Evolutionary conservation across 352 stramenopile genomes (phyloP), one percentile per base, ranked within the genome.

Genomic region (Phytophthora sp.): DNA sequence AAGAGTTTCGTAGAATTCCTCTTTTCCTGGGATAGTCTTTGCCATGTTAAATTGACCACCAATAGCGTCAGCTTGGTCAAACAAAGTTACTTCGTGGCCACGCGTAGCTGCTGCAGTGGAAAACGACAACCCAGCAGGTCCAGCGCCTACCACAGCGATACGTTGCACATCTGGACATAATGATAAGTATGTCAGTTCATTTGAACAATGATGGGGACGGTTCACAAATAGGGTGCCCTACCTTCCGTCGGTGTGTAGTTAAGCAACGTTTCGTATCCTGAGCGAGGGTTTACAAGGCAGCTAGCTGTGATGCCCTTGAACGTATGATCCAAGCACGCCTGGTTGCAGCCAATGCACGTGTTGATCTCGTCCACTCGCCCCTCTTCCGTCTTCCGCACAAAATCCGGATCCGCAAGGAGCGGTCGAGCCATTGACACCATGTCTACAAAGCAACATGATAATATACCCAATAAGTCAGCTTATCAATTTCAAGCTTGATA

Each of bases 1-100:
- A 35, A 99, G 77, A 13, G 96, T 99, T 81, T 99, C 97, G 67
- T 98, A 88, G 61, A 99, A 99, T 66, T 99, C 97, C 58, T 99
- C 96, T 72, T 99, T 99, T 20, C 97, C 96, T 10, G 97, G 97
- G 50, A 99, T 87, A 35, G 80, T 74, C 81, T 99, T 99, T 34
- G 97, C 97, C 87, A 99, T 97, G 68, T 99, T 98, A 64, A 99
- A 99, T 76, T 99, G 96, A 15, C 94, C 94, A 42, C 94, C 94
- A 54, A 98, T 94, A 39, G 83, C 72, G 11, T 82, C 62, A 2
- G 75, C 72, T 55, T 94, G 77, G 58, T 99, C 97, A 55, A 98
- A 99, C 2, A 99, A 76, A 13, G 92, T 98, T 7, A 98, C 94
- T 4, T 93, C 69, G 62, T 99, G 95, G 7, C 96, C 97, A 30